Evolutionary conservation across 768 basidiomycete species (phyloP).

Genomic region (Boletus pseudo-olivaceus): DNA sequence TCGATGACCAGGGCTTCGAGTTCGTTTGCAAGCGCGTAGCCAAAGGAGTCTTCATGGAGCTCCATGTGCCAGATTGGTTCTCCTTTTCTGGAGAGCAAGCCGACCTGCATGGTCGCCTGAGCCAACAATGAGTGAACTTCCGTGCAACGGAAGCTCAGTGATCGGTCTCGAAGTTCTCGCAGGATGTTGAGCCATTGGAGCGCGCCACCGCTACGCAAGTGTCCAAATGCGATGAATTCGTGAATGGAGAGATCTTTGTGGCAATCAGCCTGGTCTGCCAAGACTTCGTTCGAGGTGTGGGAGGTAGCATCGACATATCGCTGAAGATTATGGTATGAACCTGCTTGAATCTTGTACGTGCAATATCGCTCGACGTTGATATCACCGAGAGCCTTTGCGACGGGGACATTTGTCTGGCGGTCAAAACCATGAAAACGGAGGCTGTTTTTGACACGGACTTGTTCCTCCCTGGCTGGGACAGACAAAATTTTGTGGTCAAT

Average conservation of each 20-base stretch:
- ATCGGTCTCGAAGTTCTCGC: slow-evolving; percentile 36
- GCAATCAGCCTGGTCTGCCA: slow-evolving; percentile 42
- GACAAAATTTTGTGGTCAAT: slow-evolving; percentile 5
- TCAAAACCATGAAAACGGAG: slow-evolving; percentile 32
- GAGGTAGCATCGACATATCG: slow-evolving; percentile 33
- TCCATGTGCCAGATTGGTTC: slow-evolving; percentile 38
- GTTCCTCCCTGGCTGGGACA: slow-evolving; percentile 15
- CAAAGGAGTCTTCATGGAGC: slow-evolving; percentile 30
- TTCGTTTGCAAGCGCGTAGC: slow-evolving; percentile 32
- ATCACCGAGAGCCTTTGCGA: slow-evolving; percentile 8
- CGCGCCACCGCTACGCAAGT: slow-evolving; percentile 41
- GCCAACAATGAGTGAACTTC: slow-evolving; percentile 41
- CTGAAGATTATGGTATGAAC: slow-evolving; percentile 35
- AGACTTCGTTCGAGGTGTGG: slow-evolving; percentile 39
- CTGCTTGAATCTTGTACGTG: slow-evolving; percentile 30
- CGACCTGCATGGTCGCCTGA: slow-evolving; percentile 44
- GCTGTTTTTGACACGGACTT: slow-evolving; percentile 29
- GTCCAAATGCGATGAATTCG: slow-evolving; percentile 42
- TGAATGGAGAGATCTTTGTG: slow-evolving; percentile 39
- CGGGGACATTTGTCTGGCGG: slow-evolving; percentile 2
- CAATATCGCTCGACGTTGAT: slow-evolving; percentile 20
- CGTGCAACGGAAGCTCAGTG: slow-evolving; percentile 35
- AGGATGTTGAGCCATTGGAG: slow-evolving; percentile 52
- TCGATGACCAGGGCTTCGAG: slow-evolving; percentile 31
- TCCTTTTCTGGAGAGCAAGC: slow-evolving; percentile 16